These are phyloP conservation scores for Brassica balearica DNA, from an alignment of 441 rosid species.

Conservation along the genomic window DNA sequence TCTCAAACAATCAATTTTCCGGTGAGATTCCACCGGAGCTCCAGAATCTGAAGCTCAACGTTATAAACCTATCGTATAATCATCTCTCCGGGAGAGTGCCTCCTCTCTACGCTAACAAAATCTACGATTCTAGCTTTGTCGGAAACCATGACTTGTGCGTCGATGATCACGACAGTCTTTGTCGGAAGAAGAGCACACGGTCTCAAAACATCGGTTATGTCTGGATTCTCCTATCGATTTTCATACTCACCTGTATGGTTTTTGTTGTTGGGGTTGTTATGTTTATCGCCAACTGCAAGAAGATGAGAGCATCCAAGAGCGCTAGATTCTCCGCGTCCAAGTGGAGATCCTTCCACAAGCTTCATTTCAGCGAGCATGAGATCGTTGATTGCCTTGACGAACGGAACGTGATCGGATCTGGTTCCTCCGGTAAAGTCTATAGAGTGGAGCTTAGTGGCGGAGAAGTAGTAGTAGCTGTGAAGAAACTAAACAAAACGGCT, in stretches of 20 bases:
- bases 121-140: conserved; percentile 51
- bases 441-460: conserved; percentile 60
- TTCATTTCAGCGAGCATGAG: conserved; percentile 65
- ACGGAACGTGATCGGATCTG: conserved; percentile 62
- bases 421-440: conserved; percentile 72
- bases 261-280: conserved; percentile 55
- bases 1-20: conserved; percentile 58
- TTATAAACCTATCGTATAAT: conserved; percentile 64
- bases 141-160: conserved; percentile 66
- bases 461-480: conserved; percentile 68
- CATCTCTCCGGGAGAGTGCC: conserved; percentile 61
- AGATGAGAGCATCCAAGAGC: conserved; percentile 48
- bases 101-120: conserved; percentile 53
- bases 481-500: conserved; percentile 52
- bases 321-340: conserved; percentile 45
- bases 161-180: conserved; percentile 52
- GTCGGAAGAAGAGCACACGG: conserved; percentile 43
- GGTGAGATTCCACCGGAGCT: conserved; percentile 61
- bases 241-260: conserved; percentile 57
- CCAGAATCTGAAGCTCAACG: conserved; percentile 70
- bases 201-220: conserved; percentile 44
- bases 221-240: conserved; percentile 61
- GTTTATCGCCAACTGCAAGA: conserved; percentile 57
- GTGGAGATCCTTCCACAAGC: conserved; percentile 73
- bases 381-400: conserved; percentile 57